Percentiles rank a stretch among this genome's conserved stretches.
Conservation (phyloP, 768 basidiomycete genomes). For the Rickenella mellea region DNA sequence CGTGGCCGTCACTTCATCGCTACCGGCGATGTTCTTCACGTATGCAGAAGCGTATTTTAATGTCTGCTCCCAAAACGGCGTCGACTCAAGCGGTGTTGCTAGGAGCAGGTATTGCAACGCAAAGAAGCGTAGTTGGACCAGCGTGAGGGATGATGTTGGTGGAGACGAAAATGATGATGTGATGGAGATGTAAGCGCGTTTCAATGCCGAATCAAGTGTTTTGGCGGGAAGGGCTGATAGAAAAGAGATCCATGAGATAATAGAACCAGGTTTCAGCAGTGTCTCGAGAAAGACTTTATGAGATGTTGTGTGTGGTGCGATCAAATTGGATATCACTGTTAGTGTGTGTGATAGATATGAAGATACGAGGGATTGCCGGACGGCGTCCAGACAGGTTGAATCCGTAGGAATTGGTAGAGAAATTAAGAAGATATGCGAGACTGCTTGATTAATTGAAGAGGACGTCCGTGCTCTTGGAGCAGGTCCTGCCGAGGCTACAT, state of each 20-base stretch:
- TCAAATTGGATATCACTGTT: conserved; percentile 16
- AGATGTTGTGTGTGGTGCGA: background rate
- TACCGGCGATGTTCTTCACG: conserved; percentile 21
- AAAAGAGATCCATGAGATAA: conserved; percentile 41
- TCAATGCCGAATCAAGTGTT: conserved; percentile 48
- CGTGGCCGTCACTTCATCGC: conserved; percentile 22
- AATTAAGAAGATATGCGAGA: conserved; percentile 29
- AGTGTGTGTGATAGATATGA: conserved; percentile 53
- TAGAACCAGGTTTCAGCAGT: background rate
- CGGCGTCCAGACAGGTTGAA: conserved; percentile 16
- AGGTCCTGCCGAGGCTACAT: too few species aligned
- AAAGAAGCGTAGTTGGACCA: conserved; percentile 31
- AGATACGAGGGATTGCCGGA: conserved; percentile 43
- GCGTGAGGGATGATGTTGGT: conserved; percentile 5
- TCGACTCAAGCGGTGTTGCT: conserved; percentile 36
- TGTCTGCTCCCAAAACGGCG: conserved; percentile 64
- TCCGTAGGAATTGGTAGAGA: conserved; percentile 28
- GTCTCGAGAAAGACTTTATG: background rate
- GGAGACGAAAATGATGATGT: conserved; percentile 20
- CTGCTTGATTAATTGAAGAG: background rate
- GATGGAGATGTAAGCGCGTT: conserved; percentile 47
- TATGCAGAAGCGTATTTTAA: conserved; percentile 40
- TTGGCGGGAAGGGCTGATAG: conserved; percentile 36
- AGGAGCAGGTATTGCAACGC: conserved; percentile 37
- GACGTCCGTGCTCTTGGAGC: too few species aligned